These are phyloP conservation scores for Bisporella sp. DNA, from an alignment of 2,329 filamentous ascomycete genomes.

Conservation along the genomic window DNA sequence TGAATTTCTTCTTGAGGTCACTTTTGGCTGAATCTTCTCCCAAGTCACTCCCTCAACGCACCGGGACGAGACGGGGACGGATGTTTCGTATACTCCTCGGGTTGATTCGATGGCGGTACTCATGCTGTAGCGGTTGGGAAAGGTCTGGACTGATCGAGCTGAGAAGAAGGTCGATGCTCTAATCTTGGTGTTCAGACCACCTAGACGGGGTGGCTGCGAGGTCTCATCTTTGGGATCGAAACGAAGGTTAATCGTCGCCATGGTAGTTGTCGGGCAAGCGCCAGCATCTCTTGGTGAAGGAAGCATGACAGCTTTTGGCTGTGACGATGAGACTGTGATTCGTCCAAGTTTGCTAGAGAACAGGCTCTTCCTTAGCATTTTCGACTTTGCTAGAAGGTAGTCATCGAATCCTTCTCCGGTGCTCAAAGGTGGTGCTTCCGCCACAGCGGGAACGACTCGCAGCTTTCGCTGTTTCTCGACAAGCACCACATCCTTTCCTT, in stretches of 20 bases:
- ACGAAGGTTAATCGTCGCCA: conserved; percentile 24
- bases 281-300: conserved; percentile 14
- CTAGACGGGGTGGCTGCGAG: conserved; percentile 24
- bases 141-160: conserved; percentile 11
- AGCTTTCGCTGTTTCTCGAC: conserved; percentile 19
- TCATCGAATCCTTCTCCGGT: conserved; percentile 12
- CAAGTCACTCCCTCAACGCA: conserved; percentile 26
- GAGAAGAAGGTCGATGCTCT: conserved; percentile 22
- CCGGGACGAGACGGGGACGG: conserved; percentile 22
- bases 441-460: conserved; percentile 20
- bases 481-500: conserved; percentile 17
- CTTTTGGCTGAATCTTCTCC: conserved; percentile 19
- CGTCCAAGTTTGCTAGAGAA: conserved; percentile 28
- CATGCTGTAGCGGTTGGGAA: conserved; percentile 16
- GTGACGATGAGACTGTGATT: conserved; percentile 24
- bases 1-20: conserved; percentile 17
- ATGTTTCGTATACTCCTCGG: conserved; percentile 19
- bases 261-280: conserved; percentile 15
- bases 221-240: conserved; percentile 23
- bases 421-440: conserved; percentile 25
- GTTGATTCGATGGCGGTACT: conserved; percentile 15
- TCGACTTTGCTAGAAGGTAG: conserved; percentile 21
- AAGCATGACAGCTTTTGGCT: conserved; percentile 24
- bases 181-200: conserved; percentile 24
- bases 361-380: conserved; percentile 24